Percentiles rank a stretch among this genome's conserved stretches.
Evolutionary conservation across 2,329 filamentous ascomycete genomes (phyloP).

Genomic region (Trichoderma sp.): DNA sequence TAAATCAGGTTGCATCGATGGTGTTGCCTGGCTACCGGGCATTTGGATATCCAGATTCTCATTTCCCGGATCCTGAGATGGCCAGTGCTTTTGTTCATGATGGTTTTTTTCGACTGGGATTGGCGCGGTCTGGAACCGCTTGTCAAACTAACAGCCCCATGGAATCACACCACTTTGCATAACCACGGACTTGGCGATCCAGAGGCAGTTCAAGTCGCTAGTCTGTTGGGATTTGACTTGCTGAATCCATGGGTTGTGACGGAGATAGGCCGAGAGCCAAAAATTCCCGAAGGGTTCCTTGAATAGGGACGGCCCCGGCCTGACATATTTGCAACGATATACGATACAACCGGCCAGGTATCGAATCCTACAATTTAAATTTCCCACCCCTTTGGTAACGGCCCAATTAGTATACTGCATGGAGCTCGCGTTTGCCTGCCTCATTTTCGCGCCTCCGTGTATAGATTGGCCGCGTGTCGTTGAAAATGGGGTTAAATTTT

Average conservation of each 20-base stretch:
- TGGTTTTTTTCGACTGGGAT: slow-evolving; percentile 4
- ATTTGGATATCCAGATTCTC: background rate
- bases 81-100: background rate
- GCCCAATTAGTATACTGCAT: background rate
- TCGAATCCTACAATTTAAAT: background rate
- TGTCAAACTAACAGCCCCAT: background rate
- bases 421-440: background rate
- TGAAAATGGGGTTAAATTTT: background rate
- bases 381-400: background rate
- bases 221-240: background rate
- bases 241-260: background rate
- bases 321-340: background rate
- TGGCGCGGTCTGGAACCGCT: background rate
- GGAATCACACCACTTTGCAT: slow-evolving; percentile 4
- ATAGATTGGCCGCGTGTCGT: background rate
- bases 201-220: background rate
- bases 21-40: slow-evolving; percentile 1
- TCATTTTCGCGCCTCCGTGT: background rate
- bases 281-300: background rate
- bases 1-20: background rate
- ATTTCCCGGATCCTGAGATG: background rate
- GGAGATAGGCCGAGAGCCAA: background rate
- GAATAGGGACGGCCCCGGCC: background rate
- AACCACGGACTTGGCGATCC: background rate
- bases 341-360: background rate